A percentile compares a stretch with the other conserved stretches of the same genome.
These are phyloP conservation scores for Kalanchoe fedtschenkoi DNA, from an alignment of 164 flowering plant genomes.

Conservation along the genomic window DNA sequence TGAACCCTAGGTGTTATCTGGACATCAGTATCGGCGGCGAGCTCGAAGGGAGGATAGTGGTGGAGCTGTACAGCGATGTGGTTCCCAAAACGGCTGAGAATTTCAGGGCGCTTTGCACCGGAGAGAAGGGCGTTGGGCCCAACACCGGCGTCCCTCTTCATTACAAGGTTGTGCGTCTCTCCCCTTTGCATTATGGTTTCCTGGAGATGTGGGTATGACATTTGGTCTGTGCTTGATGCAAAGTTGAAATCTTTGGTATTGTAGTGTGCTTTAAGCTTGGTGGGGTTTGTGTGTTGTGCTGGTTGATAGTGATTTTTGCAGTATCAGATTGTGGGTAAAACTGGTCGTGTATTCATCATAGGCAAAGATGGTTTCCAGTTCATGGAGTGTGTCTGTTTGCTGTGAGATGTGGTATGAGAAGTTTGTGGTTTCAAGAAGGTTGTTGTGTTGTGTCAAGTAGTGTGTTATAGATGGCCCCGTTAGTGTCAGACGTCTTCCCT, in stretches of 20 bases:
- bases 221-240: neutral
- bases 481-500: neutral
- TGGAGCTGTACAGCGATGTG: slow-evolving; percentile 78
- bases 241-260: too few species aligned
- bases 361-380: neutral
- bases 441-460: neutral
- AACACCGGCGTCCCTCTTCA: slow-evolving; percentile 75
- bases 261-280: too few species aligned
- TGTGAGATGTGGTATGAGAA: too few species aligned
- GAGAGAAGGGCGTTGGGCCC: slow-evolving; percentile 89
- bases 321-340: neutral
- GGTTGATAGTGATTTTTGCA: neutral
- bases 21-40: slow-evolving; percentile 84
- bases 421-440: too few species aligned
- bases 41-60: slow-evolving; percentile 77
- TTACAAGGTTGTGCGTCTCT: slow-evolving; percentile 49
- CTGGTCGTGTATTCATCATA: neutral
- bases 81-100: slow-evolving; percentile 90
- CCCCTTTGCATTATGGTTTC: slow-evolving; percentile 8
- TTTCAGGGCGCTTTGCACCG: slow-evolving; percentile 93
- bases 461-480: neutral
- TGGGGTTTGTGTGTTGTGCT: neutral
- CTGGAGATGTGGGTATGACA: neutral
- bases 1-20: slow-evolving; percentile 55
- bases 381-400: neutral